phyloP scores from a whole-genome alignment of 208 protist genomes.

The Leishmania martiniquensis region DNA sequence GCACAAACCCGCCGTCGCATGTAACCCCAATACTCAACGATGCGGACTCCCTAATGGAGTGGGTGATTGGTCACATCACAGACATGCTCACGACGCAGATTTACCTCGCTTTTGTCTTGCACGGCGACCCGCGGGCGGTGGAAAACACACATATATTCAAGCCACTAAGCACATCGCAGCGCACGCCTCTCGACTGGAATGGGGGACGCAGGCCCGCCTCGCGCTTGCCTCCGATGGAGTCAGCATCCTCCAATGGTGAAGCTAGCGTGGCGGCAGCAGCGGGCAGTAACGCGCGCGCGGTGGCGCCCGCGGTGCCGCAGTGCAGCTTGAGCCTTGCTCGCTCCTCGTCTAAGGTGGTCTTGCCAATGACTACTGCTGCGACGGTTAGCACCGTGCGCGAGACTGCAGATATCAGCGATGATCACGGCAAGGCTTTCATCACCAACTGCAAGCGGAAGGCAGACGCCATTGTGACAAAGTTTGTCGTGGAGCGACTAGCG shows the following conservation, averaged over 20 bases:
- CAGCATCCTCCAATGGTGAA: not conserved
- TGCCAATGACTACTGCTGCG: not conserved
- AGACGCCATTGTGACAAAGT: slow-evolving; percentile 52
- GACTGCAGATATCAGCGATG: not conserved
- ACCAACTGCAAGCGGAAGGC: slow-evolving; percentile 38
- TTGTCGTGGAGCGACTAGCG: slow-evolving; percentile 54
- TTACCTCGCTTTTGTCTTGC: slow-evolving; percentile 55
- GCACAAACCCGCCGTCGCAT: slow-evolving; percentile 38
- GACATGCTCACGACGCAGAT: slow-evolving; percentile 62
- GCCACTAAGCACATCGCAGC: slow-evolving; percentile 36
- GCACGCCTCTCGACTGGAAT: slow-evolving; percentile 40
- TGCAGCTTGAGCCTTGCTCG: not conserved
- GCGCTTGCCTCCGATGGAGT: slow-evolving; percentile 16
- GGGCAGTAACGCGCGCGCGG: not conserved
- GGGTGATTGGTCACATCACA: slow-evolving; percentile 52
- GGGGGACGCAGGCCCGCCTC: slow-evolving; percentile 19
- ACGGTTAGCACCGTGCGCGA: not conserved
- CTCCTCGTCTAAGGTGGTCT: not conserved
- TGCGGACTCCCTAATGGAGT: slow-evolving; percentile 42
- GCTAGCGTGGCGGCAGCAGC: not conserved
- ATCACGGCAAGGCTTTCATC: slow-evolving; percentile 18
- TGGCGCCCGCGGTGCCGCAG: not conserved
- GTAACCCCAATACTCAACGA: slow-evolving; percentile 34
- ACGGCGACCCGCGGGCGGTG: slow-evolving; percentile 48
- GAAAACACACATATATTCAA: slow-evolving; percentile 18